Percentiles rank a stretch among this genome's conserved stretches.
Evolutionary conservation across 371 early-diverging fungal species (phyloP).

Genomic region (Choanephora cucurbitarum): DNA sequence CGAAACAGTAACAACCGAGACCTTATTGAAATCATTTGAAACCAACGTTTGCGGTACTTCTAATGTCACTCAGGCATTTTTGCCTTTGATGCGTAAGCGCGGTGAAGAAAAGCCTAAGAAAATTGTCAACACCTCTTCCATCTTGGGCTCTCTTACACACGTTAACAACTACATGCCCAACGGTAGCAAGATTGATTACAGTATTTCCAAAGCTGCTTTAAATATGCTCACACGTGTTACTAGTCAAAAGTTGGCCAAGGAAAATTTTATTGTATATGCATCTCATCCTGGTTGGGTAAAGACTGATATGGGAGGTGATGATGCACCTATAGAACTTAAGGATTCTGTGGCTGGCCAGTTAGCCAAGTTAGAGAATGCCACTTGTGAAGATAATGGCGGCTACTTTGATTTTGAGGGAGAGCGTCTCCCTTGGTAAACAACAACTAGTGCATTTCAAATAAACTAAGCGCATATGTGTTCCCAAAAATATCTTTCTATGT

Average conservation of each 20-base stretch:
- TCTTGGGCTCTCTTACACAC: constrained; percentile 21
- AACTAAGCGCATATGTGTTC: no score
- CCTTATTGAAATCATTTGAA: constrained; percentile 8
- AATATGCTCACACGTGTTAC: constrained; percentile 29
- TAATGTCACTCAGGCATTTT: constrained; percentile 19
- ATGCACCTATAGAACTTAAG: constrained; percentile 19
- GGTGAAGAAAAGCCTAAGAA: constrained; percentile 21
- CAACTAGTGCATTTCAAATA: no score
- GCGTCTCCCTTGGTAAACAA: no score
- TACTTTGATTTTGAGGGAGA: constrained; percentile 6
- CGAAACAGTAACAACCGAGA: no score
- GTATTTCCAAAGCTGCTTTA: constrained; percentile 35
- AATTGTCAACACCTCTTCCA: constrained; percentile 35
- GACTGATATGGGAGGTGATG: constrained; percentile 33
- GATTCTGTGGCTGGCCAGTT: constrained; percentile 34
- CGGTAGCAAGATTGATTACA: constrained; percentile 6
- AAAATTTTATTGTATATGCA: constrained; percentile 25
- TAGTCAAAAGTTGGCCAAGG: constrained; percentile 15
- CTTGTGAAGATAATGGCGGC: constrained; percentile 21
- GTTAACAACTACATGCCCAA: neutral
- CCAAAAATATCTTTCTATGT: no score
- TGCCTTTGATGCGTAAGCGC: constrained; percentile 27
- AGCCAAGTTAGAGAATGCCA: constrained; percentile 16
- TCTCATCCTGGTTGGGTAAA: constrained; percentile 43
- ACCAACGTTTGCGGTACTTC: constrained; percentile 8